Percentiles rank a stretch among this genome's conserved stretches.
Evolutionary conservation across 2,329 filamentous ascomycete species (phyloP).

Genomic region (Ophiostoma pallidulum): DNA sequence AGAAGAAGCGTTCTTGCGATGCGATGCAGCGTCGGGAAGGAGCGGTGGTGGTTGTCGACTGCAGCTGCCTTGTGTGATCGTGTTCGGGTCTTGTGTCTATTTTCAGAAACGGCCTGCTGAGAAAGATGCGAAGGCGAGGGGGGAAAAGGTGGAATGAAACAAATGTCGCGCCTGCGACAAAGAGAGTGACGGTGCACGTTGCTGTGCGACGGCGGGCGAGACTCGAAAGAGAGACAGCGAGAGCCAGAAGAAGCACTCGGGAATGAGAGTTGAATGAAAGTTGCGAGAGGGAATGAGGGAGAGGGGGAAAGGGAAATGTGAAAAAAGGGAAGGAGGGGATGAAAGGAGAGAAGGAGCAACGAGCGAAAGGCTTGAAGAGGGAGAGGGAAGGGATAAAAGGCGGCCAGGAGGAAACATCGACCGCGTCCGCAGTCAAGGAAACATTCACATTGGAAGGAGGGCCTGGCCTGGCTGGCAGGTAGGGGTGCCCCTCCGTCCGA

Average conservation of each 20-base stretch:
- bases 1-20: not conserved
- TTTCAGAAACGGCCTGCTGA: constrained; percentile 4
- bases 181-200: constrained; percentile 2
- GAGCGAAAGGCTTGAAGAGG: no score
- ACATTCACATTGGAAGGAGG: constrained; percentile 8
- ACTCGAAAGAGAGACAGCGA: constrained; percentile 6
- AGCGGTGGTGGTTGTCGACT: constrained; percentile 1
- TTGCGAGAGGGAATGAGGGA: not conserved
- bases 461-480: not conserved
- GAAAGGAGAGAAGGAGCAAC: no score
- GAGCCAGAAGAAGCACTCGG: constrained; percentile 1
- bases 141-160: not conserved
- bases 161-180: constrained; percentile 12
- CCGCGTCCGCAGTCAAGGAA: constrained; percentile 4
- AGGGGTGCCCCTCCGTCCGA: not conserved
- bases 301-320: constrained; percentile 1
- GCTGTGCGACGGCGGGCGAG: constrained; percentile 5
- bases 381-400: not conserved
- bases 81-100: not conserved
- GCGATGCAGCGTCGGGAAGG: not conserved
- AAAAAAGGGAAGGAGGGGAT: not conserved
- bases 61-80: not conserved
- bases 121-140: no score
- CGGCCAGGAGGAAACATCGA: not conserved
- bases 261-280: not conserved